These are phyloP conservation scores for Citrus trifoliata DNA, from an alignment of 345 rosid species.

Conservation along the genomic window DNA sequence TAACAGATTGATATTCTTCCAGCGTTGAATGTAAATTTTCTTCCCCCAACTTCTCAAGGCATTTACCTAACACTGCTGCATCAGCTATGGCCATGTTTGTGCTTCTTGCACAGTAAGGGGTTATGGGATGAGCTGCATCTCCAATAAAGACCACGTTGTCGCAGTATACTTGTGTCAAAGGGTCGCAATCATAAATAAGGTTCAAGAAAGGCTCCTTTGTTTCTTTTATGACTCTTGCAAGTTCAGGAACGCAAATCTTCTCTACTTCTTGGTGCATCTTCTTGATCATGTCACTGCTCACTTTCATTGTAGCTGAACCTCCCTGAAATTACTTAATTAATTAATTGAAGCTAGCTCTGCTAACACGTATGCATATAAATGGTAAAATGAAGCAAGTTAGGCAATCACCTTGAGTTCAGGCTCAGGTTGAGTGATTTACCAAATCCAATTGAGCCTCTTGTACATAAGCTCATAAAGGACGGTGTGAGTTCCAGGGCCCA, in stretches of 20 bases:
- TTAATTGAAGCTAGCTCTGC: no score
- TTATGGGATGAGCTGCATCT: constrained; percentile 78
- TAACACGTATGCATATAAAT: background rate
- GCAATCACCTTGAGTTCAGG: constrained; percentile 53
- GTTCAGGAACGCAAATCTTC: constrained; percentile 54
- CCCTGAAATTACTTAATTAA: constrained; percentile 27
- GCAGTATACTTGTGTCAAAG: constrained; percentile 46
- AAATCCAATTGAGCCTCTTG: constrained; percentile 64
- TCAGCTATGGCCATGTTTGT: no score
- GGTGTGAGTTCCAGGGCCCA: constrained; percentile 35
- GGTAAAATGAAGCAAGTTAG: background rate
- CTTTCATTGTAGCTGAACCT: constrained; percentile 60
- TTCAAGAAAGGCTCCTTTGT: constrained; percentile 75
- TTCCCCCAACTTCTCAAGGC: no score
- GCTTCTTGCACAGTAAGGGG: constrained; percentile 35
- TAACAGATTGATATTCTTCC: no score
- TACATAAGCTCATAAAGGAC: constrained; percentile 51
- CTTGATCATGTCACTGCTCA: constrained; percentile 47
- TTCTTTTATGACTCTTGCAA: constrained; percentile 50
- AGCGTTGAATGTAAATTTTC: no score
- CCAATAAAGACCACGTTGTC: constrained; percentile 58
- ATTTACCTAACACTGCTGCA: no score
- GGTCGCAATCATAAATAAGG: constrained; percentile 63
- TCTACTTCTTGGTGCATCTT: constrained; percentile 60
- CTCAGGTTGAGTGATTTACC: constrained; percentile 65